phyloP scores from a whole-genome alignment of 2,329 filamentous ascomycete genomes.

The Cladosporium sp. region DNA sequence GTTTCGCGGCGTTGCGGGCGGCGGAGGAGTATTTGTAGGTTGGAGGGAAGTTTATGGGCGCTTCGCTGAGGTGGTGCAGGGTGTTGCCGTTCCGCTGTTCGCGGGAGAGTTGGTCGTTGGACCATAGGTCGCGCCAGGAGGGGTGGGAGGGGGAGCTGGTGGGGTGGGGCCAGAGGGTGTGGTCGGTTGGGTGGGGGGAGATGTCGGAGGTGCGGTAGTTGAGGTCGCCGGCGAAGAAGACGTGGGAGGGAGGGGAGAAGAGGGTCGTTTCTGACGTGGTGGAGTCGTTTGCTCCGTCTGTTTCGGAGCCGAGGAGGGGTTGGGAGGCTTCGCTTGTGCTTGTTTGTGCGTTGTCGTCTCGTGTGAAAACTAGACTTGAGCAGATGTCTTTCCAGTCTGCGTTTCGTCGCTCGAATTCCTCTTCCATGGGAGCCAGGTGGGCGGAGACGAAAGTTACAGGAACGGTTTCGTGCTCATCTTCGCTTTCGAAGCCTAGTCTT shows the following conservation, averaged over 20 bases:
- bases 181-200: conserved; percentile 56
- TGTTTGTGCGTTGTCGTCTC: conserved; percentile 14
- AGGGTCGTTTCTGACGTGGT: conserved; percentile 39
- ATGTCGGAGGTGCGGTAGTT: conserved; percentile 83
- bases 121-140: conserved; percentile 64
- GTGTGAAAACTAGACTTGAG: conserved; percentile 68
- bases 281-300: background rate
- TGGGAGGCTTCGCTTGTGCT: conserved; percentile 17
- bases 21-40: conserved; percentile 80
- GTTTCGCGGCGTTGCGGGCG: conserved; percentile 28
- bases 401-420: conserved; percentile 69
- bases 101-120: conserved; percentile 70
- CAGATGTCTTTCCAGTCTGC: conserved; percentile 84
- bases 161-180: conserved; percentile 58
- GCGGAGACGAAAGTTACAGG: conserved; percentile 82
- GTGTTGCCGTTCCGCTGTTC: conserved; percentile 66
- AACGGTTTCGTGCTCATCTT: conserved; percentile 37
- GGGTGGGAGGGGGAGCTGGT: conserved; percentile 40
- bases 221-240: conserved; percentile 86
- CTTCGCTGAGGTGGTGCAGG: conserved; percentile 73
- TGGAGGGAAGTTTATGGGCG: conserved; percentile 72
- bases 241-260: conserved; percentile 68
- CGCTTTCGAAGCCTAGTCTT: conserved; percentile 58
- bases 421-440: conserved; percentile 85
- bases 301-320: conserved; percentile 21